Conservation (phyloP, 768 basidiomycete species). For the Naganishia friedmannii region DNA sequence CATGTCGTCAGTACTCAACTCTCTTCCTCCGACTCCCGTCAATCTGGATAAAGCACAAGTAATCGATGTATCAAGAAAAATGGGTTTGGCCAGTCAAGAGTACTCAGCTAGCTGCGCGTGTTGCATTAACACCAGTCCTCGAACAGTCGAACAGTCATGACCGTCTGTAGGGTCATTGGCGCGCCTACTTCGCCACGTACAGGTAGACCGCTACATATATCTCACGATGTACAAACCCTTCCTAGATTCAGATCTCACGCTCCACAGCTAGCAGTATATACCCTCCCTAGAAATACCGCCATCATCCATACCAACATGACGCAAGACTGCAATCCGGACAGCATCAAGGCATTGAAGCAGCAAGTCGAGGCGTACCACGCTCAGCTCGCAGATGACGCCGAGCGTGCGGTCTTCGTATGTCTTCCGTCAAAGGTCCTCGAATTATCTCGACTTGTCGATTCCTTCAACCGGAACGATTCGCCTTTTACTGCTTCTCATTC, state of each 20-base stretch:
- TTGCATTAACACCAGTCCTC: background rate
- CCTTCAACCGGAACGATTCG: slow-evolving; percentile 6
- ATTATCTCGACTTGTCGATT: slow-evolving; percentile 13
- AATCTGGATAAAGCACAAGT: too few relatives aligned
- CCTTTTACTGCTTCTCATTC: slow-evolving; percentile 22
- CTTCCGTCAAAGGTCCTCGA: slow-evolving; percentile 25
- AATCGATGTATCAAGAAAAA: too few relatives aligned
- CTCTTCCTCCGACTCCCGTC: too few relatives aligned
- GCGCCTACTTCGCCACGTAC: background rate
- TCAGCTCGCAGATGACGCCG: background rate
- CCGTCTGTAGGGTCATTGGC: background rate
- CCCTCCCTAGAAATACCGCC: background rate
- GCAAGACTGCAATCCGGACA: slow-evolving; percentile 1
- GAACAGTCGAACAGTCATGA: slow-evolving; percentile 2
- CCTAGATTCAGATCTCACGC: too few relatives aligned
- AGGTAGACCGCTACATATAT: background rate
- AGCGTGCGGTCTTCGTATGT: slow-evolving; percentile 14
- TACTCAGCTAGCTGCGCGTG: background rate
- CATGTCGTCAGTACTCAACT: too few relatives aligned
- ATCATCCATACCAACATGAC: background rate
- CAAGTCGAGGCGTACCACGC: slow-evolving; percentile 12
- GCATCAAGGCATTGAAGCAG: slow-evolving; percentile 10
- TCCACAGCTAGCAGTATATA: background rate
- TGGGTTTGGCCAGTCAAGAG: background rate
- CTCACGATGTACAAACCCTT: background rate